phyloP scores from a whole-genome alignment of 2,329 filamentous ascomycete genomes.

The Byssochlamys sp. region DNA sequence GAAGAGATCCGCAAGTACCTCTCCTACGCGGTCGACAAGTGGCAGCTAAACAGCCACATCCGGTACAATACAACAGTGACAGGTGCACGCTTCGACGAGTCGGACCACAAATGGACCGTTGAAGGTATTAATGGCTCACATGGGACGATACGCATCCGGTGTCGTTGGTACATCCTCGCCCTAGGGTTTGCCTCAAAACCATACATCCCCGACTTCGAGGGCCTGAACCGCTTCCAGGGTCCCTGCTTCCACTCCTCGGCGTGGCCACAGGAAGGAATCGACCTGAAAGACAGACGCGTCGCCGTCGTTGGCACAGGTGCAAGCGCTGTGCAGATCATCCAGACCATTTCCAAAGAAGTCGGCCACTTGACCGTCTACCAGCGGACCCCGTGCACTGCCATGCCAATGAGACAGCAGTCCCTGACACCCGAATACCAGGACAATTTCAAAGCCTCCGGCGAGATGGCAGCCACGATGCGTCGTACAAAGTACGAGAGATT shows the following conservation, averaged over 20 bases:
- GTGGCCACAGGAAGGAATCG: too few species aligned
- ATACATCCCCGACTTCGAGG: too few species aligned
- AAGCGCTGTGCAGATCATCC: too few species aligned
- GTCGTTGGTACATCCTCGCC: too few species aligned
- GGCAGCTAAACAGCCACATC: conserved; percentile 36
- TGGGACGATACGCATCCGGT: too few species aligned
- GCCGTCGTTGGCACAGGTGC: too few species aligned
- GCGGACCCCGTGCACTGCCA: conserved; percentile 55
- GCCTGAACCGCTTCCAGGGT: too few species aligned
- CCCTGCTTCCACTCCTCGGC: too few species aligned
- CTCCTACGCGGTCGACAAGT: conserved; percentile 36
- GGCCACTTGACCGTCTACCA: conserved; percentile 53
- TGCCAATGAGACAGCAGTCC: conserved; percentile 49
- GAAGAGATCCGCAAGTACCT: conserved; percentile 40
- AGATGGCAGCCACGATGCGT: conserved; percentile 36
- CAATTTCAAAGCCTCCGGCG: background rate
- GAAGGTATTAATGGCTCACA: conserved; percentile 18
- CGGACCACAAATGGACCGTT: conserved; percentile 35
- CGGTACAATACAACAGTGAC: conserved; percentile 37
- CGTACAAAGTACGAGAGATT: conserved; percentile 49
- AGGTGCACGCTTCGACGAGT: conserved; percentile 32
- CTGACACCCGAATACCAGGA: conserved; percentile 46
- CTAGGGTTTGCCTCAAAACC: too few species aligned
- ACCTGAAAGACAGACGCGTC: too few species aligned
- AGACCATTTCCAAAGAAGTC: conserved; percentile 29